phyloP scores from a whole-genome alignment of 1,284 basidiomycete species.

The Boletus coffeatus region DNA sequence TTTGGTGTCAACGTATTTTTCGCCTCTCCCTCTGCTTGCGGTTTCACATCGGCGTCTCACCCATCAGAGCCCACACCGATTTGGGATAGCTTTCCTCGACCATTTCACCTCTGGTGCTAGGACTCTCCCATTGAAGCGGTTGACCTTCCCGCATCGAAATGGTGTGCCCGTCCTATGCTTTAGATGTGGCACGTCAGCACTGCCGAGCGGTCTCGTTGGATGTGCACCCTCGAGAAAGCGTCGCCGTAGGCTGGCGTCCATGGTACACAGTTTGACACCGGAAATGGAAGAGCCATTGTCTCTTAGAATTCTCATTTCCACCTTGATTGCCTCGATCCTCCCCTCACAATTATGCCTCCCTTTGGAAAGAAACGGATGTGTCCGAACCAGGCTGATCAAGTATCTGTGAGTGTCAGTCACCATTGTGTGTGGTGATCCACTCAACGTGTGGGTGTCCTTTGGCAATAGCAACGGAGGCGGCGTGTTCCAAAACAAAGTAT shows the following conservation, averaged over 20 bases:
- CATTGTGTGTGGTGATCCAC: slow-evolving; percentile 6
- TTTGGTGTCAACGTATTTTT: slow-evolving; percentile 25
- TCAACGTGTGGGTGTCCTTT: slow-evolving; percentile 9
- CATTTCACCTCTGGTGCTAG: too few relatives aligned
- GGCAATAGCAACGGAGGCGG: slow-evolving; percentile 61
- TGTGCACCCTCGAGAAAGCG: slow-evolving; percentile 51
- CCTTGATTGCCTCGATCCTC: slow-evolving; percentile 92
- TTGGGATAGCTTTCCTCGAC: too few relatives aligned
- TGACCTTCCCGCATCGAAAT: slow-evolving; percentile 48
- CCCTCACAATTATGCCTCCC: slow-evolving; percentile 80
- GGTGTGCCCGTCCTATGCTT: slow-evolving; percentile 84
- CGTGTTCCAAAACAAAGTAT: slow-evolving; percentile 70
- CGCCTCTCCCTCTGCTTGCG: too few relatives aligned
- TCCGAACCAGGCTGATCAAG: slow-evolving; percentile 87
- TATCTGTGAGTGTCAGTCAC: slow-evolving; percentile 48
- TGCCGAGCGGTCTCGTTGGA: slow-evolving; percentile 45
- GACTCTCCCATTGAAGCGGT: too few relatives aligned
- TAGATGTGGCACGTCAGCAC: slow-evolving; percentile 81
- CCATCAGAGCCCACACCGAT: too few relatives aligned
- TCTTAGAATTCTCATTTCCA: slow-evolving; percentile 99
- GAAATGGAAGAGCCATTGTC: slow-evolving; percentile 71
- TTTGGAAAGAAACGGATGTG: slow-evolving; percentile 97
- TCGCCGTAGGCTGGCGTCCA: slow-evolving; percentile 42
- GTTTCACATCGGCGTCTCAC: too few relatives aligned
- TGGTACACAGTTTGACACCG: slow-evolving; percentile 31